Evolutionary conservation across 176 grass and related monocot genomes (phyloP).

Genomic region (Triticum turgidum): DNA sequence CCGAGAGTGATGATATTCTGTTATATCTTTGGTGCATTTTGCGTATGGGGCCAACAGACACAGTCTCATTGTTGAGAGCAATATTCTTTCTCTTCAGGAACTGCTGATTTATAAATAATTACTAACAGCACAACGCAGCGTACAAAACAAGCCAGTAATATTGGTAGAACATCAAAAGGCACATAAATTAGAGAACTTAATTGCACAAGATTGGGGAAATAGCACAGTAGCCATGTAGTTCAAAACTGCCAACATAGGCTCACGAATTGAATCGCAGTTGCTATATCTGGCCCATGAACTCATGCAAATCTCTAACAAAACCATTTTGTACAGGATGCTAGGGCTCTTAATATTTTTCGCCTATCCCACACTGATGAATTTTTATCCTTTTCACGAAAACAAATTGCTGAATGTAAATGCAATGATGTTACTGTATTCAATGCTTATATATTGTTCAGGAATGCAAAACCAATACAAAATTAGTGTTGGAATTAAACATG

Average conservation of each 20-base stretch:
- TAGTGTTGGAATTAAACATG: background rate
- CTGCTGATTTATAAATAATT: conserved; percentile 21
- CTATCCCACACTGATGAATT: background rate
- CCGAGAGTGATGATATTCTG: conserved; percentile 36
- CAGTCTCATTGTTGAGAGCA: conserved; percentile 32
- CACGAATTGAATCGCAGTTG: background rate
- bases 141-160: conserved; percentile 13
- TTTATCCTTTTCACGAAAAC: background rate
- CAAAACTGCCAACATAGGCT: conserved; percentile 3
- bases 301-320: background rate
- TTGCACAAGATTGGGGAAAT: background rate
- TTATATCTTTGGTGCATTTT: conserved; percentile 40
- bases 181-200: background rate
- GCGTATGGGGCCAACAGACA: conserved; percentile 32
- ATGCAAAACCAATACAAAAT: background rate
- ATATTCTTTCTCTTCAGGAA: conserved; percentile 46
- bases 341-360: background rate
- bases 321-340: background rate
- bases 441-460: background rate
- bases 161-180: background rate
- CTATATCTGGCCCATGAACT: background rate
- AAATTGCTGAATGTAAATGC: conserved; percentile 4
- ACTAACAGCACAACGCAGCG: background rate
- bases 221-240: background rate
- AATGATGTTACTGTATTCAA: conserved; percentile 4